Evolutionary conservation across 805 yeast species (phyloP).

Genomic region (Pichia manshurica): DNA sequence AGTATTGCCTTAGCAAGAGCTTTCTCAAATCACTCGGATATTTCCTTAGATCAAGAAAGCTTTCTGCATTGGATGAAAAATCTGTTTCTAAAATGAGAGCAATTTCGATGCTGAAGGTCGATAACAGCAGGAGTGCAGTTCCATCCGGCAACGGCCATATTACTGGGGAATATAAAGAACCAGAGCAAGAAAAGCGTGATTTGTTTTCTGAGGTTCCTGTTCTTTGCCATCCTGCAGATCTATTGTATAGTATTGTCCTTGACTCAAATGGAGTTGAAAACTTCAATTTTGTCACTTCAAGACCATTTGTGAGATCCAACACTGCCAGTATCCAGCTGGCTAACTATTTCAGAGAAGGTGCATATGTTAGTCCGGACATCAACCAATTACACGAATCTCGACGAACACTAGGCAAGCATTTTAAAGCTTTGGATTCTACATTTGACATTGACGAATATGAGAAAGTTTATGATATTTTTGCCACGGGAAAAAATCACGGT

Average conservation of each 20-base stretch:
- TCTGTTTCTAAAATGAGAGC: neutral
- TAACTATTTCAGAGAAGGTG: slow-evolving; percentile 22
- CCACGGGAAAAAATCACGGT: neutral
- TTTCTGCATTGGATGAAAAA: neutral
- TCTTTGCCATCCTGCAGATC: slow-evolving; percentile 18
- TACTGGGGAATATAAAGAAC: too few relatives aligned
- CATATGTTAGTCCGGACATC: slow-evolving; percentile 6
- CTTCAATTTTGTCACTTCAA: slow-evolving; percentile 18
- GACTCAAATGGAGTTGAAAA: slow-evolving; percentile 15
- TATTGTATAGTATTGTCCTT: slow-evolving; percentile 19
- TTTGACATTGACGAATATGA: slow-evolving; percentile 9
- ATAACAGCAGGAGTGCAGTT: too few relatives aligned
- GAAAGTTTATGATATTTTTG: slow-evolving; percentile 1
- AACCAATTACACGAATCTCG: slow-evolving; percentile 8
- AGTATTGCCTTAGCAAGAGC: slow-evolving; percentile 10
- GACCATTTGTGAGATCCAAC: slow-evolving; percentile 14
- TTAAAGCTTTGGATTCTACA: slow-evolving; percentile 18
- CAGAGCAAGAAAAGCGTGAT: neutral
- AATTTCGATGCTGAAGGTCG: slow-evolving; percentile 1
- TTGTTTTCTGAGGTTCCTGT: slow-evolving; percentile 13
- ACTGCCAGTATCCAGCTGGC: slow-evolving; percentile 19
- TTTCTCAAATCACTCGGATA: slow-evolving; percentile 7
- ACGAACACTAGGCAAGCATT: slow-evolving; percentile 11
- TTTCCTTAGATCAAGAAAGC: slow-evolving; percentile 4
- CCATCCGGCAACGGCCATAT: too few relatives aligned